Conservation (phyloP, 2,329 filamentous ascomycete genomes). For the Colletotrichum neosansevieriae region DNA sequence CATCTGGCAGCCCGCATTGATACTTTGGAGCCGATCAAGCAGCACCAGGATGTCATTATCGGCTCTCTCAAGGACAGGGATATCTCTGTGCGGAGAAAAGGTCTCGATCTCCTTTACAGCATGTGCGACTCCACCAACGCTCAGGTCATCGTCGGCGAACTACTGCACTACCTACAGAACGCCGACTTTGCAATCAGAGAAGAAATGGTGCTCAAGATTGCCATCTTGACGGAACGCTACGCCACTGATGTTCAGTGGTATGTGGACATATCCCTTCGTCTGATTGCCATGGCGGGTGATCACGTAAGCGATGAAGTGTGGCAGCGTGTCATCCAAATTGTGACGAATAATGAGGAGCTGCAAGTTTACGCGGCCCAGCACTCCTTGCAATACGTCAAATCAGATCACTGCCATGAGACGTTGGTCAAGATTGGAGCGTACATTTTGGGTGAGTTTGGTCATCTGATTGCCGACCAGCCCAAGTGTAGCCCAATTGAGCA, state of each 20-base stretch:
- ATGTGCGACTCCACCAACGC: conserved; percentile 99
- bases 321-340: conserved; percentile 98
- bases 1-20: conserved; percentile 94
- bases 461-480: conserved; percentile 91
- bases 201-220: conserved; percentile 99
- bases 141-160: conserved; percentile 90
- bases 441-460: conserved; percentile 95
- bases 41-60: conserved; percentile 96
- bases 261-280: conserved; percentile 93
- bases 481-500: conserved; percentile 98
- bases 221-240: conserved; percentile 98
- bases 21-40: conserved; percentile 96
- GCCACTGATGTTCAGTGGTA: conserved; percentile 99
- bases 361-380: conserved; percentile 97
- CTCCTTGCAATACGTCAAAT: conserved; percentile 90
- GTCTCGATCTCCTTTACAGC: conserved; percentile 96
- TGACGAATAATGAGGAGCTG: conserved; percentile 98
- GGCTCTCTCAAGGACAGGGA: conserved; percentile 94
- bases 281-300: conserved; percentile 96
- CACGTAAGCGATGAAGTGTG: conserved; percentile 99
- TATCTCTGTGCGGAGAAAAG: conserved; percentile 96
- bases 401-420: conserved; percentile 95
- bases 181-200: conserved; percentile 98
- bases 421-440: conserved; percentile 98
- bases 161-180: conserved; percentile 93